Evolutionary conservation across 2,329 filamentous ascomycete species (phyloP), one percentile per base, ranked within the genome.

Genomic region (Penicillium sp.): DNA sequence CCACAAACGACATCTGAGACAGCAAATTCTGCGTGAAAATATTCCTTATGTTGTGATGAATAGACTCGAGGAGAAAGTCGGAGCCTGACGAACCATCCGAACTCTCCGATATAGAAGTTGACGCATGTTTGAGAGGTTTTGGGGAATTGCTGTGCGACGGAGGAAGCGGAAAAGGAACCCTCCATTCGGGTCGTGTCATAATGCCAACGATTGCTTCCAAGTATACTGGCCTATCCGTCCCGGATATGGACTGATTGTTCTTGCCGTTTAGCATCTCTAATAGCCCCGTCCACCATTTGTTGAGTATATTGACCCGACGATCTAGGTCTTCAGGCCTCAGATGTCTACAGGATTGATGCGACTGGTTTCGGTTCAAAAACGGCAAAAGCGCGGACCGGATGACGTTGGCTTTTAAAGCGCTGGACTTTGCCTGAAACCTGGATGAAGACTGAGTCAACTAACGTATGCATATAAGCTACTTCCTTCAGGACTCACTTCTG

Each of bases 151-250:
- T 60, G 59, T 50, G 81, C 78, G 62, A 86, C 84, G 19, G n/a
- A n/a, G n/a, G n/a, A n/a, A n/a, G n/a, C n/a, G 77, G 80, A 4
- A 82, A 82, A 0, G 85, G 78, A 45, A 84, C 76, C 54, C 87
- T 81, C 90, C 90, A 96, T 70, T 96, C 90, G 0, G 85, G 82
- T 41, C 90, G 80, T 69, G 85, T 85, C 89, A 95, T 95, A 63
- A 96, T 82, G 45, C 85, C 80, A 43, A 84, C 82, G 21, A 87
- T 78, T 4, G 82, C 85, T 63, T 95, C 89, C 29, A 95, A 77
- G 38, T 94, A 81, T 3, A 82, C 78, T 0, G 88, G 87, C 29
- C 88, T 78, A 62, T 95, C 90, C n/a, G 88, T 84, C 9, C 87
- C 87, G 1, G 88, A 83, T 12, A 95, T 83, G 3, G 85, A 84